Evolutionary conservation across 148 eudicot genomes (phyloP), one percentile per base, ranked within the genome.

Genomic region (Silene latifolia): DNA sequence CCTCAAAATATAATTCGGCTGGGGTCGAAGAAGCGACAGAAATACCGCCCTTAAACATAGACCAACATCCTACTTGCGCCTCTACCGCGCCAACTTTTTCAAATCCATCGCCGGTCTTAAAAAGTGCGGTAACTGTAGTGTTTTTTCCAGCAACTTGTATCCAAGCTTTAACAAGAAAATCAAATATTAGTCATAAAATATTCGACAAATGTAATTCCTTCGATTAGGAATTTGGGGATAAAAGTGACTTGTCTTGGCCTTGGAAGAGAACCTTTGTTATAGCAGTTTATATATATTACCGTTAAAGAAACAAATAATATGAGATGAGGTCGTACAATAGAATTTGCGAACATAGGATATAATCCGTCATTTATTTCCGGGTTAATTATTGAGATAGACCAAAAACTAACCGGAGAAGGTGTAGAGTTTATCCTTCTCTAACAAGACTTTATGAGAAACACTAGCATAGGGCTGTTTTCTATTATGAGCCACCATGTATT

Each of bases 31-130:
- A 60, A 57, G 78, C 74, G 0, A 81, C 77, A 0, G 69, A 47
- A 32, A 91, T 32, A n/a, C 93, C 97, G 54, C 91, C 93, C 81
- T 91, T 91, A n/a, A 89, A 87, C 90, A 89, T 83, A 53, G 91
- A 87, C 97, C 97, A 91, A 46, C 97, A 91, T 46, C 90, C 90
- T 13, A 79, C 21, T 67, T 78, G 56, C 0, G 91, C 93, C 17
- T 35, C n/a, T 14, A 81, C 88, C 69, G 81, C 67, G 7, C 91
- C 97, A 15, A 83, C 89, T 24, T 72, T 64, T 65, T 46, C 35
- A 23, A 53, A 62, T 20, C 86, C 87, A 0, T 72, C 72, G 2
- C 48, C 14, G 8, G 86, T 87, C 68, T 76, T 83, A 64, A 91
- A 82, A 14, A 69, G 23, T 2, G 87, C 87, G 4, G 48, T 74